A percentile compares a stretch with the other conserved stretches of the same genome.
Conservation (phyloP, 441 rosid species). For the Pelargonium myrrhifolium region DNA sequence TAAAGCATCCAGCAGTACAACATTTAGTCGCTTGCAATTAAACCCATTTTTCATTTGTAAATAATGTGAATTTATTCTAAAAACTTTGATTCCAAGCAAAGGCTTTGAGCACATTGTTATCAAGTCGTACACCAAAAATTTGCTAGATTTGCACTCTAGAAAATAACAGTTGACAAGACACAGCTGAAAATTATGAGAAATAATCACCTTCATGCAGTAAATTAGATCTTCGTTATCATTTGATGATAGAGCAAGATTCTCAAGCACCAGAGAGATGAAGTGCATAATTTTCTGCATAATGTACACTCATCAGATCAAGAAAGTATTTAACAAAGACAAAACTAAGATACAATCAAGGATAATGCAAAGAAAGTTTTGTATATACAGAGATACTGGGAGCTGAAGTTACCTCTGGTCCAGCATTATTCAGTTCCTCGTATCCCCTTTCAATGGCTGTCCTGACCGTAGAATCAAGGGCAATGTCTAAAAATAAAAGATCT, state of each 20-base stretch:
- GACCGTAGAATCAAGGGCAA: slow-evolving; percentile 88
- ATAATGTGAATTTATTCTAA: neutral
- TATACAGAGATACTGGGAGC: slow-evolving; percentile 9
- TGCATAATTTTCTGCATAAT: slow-evolving; percentile 74
- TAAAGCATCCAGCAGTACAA: neutral
- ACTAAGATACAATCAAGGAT: slow-evolving; percentile 4
- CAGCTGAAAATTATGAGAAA: neutral
- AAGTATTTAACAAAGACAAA: slow-evolving; percentile 2
- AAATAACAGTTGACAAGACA: neutral
- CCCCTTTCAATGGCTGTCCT: slow-evolving; percentile 97
- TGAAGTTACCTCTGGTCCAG: slow-evolving; percentile 70
- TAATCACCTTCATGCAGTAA: slow-evolving; percentile 77
- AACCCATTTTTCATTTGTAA: neutral
- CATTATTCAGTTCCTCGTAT: slow-evolving; percentile 66
- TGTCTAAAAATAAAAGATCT: slow-evolving; percentile 85
- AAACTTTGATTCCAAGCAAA: neutral
- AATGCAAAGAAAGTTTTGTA: neutral
- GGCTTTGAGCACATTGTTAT: neutral
- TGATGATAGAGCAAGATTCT: slow-evolving; percentile 86
- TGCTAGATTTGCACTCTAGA: slow-evolving; percentile 8
- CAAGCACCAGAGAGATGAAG: slow-evolving; percentile 75
- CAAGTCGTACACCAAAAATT: neutral
- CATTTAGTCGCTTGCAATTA: no score
- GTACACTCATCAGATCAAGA: slow-evolving; percentile 17
- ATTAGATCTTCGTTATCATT: slow-evolving; percentile 92